A percentile compares a stretch with the other conserved stretches of the same genome.
Evolutionary conservation across 306 rosid species (phyloP).

Genomic region (Arachis stenosperma): DNA sequence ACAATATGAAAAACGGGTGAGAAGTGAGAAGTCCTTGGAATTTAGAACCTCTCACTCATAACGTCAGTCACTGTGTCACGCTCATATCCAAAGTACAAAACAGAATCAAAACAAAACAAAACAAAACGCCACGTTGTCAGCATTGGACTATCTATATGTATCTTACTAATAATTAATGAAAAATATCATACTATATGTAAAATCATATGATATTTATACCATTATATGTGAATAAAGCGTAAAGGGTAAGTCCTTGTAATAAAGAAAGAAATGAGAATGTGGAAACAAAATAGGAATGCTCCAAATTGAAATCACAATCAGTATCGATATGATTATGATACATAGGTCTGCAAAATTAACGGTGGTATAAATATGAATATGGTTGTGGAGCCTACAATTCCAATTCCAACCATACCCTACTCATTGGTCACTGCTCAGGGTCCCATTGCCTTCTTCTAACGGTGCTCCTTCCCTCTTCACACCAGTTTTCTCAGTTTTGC

Average conservation of each 20-base stretch:
- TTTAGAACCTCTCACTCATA: slow-evolving; percentile 34
- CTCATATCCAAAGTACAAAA: slow-evolving; percentile 39
- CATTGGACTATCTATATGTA: slow-evolving; percentile 11
- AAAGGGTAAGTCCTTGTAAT: background rate
- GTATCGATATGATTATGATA: slow-evolving; percentile 28
- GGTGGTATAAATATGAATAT: slow-evolving; percentile 42
- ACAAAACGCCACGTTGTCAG: slow-evolving; percentile 28
- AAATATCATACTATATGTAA: too few relatives aligned
- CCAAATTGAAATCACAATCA: slow-evolving; percentile 48
- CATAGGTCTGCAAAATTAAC: slow-evolving; percentile 39
- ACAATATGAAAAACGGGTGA: too few relatives aligned
- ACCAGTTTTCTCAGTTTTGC: slow-evolving; percentile 57
- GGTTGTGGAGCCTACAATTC: slow-evolving; percentile 64
- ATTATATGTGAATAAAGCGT: too few relatives aligned
- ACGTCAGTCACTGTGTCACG: slow-evolving; percentile 30
- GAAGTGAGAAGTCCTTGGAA: background rate
- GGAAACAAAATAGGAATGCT: slow-evolving; percentile 46
- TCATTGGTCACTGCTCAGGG: slow-evolving; percentile 52
- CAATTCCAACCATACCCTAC: slow-evolving; percentile 51
- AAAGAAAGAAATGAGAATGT: background rate
- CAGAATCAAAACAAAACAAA: too few relatives aligned
- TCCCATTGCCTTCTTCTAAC: slow-evolving; percentile 57
- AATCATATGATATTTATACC: too few relatives aligned
- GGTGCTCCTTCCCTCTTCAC: slow-evolving; percentile 54
- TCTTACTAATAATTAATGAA: too few relatives aligned